Evolutionary conservation across 257 asterid genomes (phyloP).

Genomic region (Leonotis leonurus): DNA sequence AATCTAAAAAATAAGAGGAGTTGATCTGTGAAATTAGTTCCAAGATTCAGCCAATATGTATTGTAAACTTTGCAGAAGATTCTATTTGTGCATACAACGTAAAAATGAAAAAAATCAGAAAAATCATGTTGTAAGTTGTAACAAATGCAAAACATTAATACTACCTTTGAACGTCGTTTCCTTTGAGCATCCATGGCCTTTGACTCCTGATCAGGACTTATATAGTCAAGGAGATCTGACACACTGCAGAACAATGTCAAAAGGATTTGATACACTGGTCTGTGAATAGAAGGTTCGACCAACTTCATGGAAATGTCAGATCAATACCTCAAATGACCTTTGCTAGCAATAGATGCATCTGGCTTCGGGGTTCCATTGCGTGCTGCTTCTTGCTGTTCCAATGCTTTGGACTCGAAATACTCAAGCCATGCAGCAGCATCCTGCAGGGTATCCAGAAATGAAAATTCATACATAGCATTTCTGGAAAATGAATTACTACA

Average conservation of each 20-base stretch:
- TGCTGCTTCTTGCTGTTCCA: slow-evolving; percentile 99
- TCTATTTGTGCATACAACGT: background rate
- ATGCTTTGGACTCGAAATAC: slow-evolving; percentile 92
- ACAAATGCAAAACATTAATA: slow-evolving; percentile 11
- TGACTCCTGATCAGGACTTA: slow-evolving; percentile 79
- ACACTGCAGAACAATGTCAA: slow-evolving; percentile 58
- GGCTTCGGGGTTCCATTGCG: slow-evolving; percentile 88
- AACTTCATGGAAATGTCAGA: slow-evolving; percentile 37
- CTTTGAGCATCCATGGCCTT: slow-evolving; percentile 64
- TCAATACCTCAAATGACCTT: slow-evolving; percentile 96
- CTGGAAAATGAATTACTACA: background rate
- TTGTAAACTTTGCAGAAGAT: background rate
- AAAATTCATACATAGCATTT: background rate
- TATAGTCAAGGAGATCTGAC: slow-evolving; percentile 94
- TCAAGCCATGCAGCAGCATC: slow-evolving; percentile 99
- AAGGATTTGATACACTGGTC: slow-evolving; percentile 27
- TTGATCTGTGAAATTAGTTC: background rate
- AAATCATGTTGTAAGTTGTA: background rate
- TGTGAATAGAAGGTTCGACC: slow-evolving; percentile 18
- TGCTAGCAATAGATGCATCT: slow-evolving; percentile 97
- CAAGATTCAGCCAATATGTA: background rate
- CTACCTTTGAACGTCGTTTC: slow-evolving; percentile 92
- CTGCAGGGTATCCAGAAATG: slow-evolving; percentile 34
- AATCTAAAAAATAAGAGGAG: background rate
- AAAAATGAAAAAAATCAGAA: background rate